Percentiles rank a stretch among this genome's conserved stretches.
phyloP scores from a whole-genome alignment of 2,329 filamentous ascomycete species.

The Calonectria fujianensis region DNA sequence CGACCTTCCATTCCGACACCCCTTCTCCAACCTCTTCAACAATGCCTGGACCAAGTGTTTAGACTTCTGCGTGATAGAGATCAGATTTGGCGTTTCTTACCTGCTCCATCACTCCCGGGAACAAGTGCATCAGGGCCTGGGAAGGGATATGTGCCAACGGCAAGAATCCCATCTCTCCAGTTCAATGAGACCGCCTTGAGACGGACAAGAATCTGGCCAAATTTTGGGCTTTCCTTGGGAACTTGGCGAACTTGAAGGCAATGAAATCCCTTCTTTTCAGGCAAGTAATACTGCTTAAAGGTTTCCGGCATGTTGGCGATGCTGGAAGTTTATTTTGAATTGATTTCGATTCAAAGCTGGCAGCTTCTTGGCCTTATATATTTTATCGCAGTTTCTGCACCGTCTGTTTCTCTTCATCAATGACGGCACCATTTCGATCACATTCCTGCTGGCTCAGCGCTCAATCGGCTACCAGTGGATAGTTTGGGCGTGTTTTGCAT shows the following conservation, averaged over 20 bases:
- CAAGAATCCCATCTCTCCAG: slow-evolving; percentile 40
- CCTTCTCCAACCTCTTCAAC: slow-evolving; percentile 38
- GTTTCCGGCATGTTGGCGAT: slow-evolving; percentile 14
- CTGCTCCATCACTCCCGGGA: slow-evolving; percentile 38
- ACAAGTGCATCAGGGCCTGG: slow-evolving; percentile 37
- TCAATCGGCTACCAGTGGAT: neutral
- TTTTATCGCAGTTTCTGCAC: too few species aligned
- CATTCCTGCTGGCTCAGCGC: too few species aligned
- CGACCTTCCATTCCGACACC: slow-evolving; percentile 39
- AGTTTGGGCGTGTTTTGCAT: neutral
- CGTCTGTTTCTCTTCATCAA: too few species aligned
- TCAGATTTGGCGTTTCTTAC: neutral
- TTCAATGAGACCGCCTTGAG: slow-evolving; percentile 39
- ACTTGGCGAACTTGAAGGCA: slow-evolving; percentile 33
- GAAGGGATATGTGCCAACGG: slow-evolving; percentile 39
- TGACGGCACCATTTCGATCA: neutral
- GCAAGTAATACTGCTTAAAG: slow-evolving; percentile 31
- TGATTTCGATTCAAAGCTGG: neutral
- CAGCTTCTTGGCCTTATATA: neutral
- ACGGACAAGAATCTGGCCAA: slow-evolving; percentile 38
- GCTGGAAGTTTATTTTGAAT: neutral
- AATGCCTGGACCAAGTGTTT: neutral
- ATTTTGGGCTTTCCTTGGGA: slow-evolving; percentile 31
- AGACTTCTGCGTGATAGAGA: neutral
- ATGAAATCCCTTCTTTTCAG: slow-evolving; percentile 37